Base-by-base conservation (phyloP, 768 basidiomycete species). In the Cystofilobasidium ferigula region DNA sequence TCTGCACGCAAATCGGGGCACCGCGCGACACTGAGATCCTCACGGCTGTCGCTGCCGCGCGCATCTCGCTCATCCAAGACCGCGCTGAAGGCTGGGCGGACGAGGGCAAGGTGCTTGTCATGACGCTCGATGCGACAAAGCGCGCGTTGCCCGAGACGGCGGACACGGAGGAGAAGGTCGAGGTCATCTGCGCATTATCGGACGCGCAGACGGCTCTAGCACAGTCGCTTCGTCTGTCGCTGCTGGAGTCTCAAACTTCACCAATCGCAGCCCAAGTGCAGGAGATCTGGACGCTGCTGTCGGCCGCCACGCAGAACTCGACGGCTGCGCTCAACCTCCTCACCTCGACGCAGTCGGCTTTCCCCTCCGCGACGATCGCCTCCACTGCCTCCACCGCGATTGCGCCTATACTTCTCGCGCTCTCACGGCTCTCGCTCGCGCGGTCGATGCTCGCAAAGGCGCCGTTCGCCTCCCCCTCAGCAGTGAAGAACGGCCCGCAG, bases 131-230 rank as follows among this genome's bases (percentile, higher is more conserved):
- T 0, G 3, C 35, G 13, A 28, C 24, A 13, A 61, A 59, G 65
- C 40, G 56, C 18, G 1, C 32, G 2, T 20, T 61, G 53, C 60
- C 60, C 20, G 60, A 47, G 30, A 1, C 51, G 6, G 12, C 53
- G 14, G 20, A 35, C 1, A 48, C 43, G 12, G 62, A 62, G 36
- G 58, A 34, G 20, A 62, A 60, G 38, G 53, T 63, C 57, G 54
- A 42, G 16, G 40, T 68, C 28, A 35, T 59, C 62, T 63, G 61
- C 42, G 42, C 45, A 13, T 57, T 68, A 1, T 61, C 61, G 9
- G 67, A 68, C 38, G 67, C 67, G 18, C 62, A 68, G 28, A 40
- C 61, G 35, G 30, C 40, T 7, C 56, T 68, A 0, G 67, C 67
- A 12, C 43, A 18, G 35, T n/a, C 42, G 18, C 5, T 34, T 7